Conservation (phyloP, 208 protist genomes). For the Zelonia costaricensis region DNA sequence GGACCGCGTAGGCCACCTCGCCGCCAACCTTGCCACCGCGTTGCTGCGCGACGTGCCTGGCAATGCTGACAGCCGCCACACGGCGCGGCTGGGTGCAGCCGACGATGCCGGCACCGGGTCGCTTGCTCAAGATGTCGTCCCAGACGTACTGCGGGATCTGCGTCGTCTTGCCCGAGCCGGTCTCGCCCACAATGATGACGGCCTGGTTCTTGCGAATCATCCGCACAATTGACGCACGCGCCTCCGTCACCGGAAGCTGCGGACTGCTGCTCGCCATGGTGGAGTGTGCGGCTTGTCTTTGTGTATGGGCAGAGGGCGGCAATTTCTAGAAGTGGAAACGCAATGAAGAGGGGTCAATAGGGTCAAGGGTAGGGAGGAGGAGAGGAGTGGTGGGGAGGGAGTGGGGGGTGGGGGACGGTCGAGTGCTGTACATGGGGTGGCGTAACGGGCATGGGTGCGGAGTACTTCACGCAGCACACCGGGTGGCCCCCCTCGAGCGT, state of each 20-base stretch:
- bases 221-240: conserved; percentile 69
- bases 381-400: background rate
- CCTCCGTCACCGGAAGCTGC: conserved; percentile 76
- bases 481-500: too few relatives aligned
- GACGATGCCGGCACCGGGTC: conserved; percentile 52
- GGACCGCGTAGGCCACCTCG: conserved; percentile 93
- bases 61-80: conserved; percentile 97
- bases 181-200: conserved; percentile 94
- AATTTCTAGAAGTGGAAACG: background rate
- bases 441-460: too few relatives aligned
- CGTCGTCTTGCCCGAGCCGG: conserved; percentile 93
- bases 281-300: background rate
- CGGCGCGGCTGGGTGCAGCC: conserved; percentile 97
- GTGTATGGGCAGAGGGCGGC: too few relatives aligned
- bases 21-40: conserved; percentile 76
- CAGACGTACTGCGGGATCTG: conserved; percentile 95
- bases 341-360: background rate
- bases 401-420: background rate
- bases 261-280: conserved; percentile 19
- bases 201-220: conserved; percentile 82
- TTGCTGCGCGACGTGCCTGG: conserved; percentile 93
- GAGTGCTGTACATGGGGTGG: too few relatives aligned
- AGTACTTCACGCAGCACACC: too few relatives aligned
- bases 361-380: background rate
- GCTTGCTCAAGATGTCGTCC: conserved; percentile 77